Evolutionary conservation across 1,284 basidiomycete genomes (phyloP).

Genomic region (Ganoderma sp.): DNA sequence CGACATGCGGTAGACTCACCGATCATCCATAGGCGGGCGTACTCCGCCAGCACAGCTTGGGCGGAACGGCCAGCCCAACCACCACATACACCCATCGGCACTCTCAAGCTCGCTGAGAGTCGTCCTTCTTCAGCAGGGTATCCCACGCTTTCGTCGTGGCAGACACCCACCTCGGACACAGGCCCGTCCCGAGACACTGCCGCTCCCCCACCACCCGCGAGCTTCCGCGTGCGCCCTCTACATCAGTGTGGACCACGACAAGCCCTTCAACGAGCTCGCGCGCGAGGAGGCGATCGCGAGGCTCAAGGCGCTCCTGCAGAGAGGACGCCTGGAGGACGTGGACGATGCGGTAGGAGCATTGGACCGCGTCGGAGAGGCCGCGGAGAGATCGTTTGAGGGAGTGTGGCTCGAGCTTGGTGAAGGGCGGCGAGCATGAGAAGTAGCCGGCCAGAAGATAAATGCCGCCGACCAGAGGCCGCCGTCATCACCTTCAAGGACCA

Average conservation of each 20-base stretch:
- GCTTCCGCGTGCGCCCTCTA: no score
- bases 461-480: constrained; percentile 63
- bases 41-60: neutral
- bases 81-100: neutral
- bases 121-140: neutral
- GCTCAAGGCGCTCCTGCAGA: no score
- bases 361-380: constrained; percentile 55
- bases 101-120: neutral
- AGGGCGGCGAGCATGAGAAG: constrained; percentile 51
- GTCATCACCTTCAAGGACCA: no score
- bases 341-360: constrained; percentile 58
- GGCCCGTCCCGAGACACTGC: neutral
- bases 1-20: neutral
- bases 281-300: constrained; percentile 64
- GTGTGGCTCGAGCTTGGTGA: constrained; percentile 50
- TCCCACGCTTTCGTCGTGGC: neutral
- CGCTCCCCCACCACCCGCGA: neutral
- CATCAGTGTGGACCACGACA: no score
- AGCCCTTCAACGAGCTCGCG: no score
- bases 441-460: constrained; percentile 65
- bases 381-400: constrained; percentile 57
- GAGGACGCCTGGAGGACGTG: constrained; percentile 66
- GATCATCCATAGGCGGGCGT: neutral
- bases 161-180: neutral
- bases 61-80: neutral